phyloP scores from a whole-genome alignment of 306 rosid genomes.

The Pyrus betulifolia region DNA sequence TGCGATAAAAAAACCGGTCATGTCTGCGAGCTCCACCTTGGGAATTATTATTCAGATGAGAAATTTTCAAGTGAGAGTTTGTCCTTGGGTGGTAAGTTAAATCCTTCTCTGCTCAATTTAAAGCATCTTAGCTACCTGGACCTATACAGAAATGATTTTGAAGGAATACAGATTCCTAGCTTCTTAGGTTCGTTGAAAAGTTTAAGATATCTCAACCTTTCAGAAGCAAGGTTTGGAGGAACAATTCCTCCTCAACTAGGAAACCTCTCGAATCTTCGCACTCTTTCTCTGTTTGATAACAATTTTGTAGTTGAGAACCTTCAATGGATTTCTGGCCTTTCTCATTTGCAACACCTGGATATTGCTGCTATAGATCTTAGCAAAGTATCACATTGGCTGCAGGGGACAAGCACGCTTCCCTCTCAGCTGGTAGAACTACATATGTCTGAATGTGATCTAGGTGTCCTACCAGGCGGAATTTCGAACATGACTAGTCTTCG shows the following conservation, averaged over 20 bases:
- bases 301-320: not conserved
- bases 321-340: not conserved
- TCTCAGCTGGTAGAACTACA: not conserved
- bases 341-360: not conserved
- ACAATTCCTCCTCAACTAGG: not conserved
- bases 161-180: not conserved
- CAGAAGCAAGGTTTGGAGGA: not conserved
- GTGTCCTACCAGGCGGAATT: not conserved
- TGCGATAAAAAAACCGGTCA: not conserved
- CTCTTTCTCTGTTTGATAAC: not conserved
- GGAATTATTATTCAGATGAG: not conserved
- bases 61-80: not conserved
- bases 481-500: not conserved
- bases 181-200: not conserved
- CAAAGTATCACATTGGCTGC: not conserved
- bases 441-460: not conserved
- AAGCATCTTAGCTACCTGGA: not conserved
- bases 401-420: not conserved
- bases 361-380: not conserved
- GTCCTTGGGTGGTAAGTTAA: not conserved
- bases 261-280: not conserved
- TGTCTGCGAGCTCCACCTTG: not conserved
- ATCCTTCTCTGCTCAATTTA: not conserved
- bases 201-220: not conserved
- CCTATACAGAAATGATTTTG: not conserved